phyloP scores from a whole-genome alignment of 2,329 filamentous ascomycete species.

The Alternaria viburni region DNA sequence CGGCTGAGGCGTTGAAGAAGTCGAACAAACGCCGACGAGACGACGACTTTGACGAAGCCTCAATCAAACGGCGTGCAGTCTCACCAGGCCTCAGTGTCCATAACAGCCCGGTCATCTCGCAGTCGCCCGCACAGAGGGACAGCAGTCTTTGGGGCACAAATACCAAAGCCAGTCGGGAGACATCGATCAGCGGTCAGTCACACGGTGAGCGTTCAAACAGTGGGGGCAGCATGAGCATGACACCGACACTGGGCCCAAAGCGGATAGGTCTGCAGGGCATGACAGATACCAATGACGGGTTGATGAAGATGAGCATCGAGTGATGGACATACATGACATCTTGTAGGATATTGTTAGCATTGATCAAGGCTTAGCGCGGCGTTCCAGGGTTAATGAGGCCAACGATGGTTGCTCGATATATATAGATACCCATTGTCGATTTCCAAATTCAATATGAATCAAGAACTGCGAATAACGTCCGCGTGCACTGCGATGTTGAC shows the following conservation, averaged over 20 bases:
- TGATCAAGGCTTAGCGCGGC: slow-evolving; percentile 31
- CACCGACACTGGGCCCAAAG: slow-evolving; percentile 54
- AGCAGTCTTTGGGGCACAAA: slow-evolving; percentile 74
- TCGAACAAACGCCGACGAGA: slow-evolving; percentile 78
- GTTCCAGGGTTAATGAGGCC: slow-evolving; percentile 17
- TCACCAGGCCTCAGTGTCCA: slow-evolving; percentile 90
- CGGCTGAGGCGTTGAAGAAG: slow-evolving; percentile 51
- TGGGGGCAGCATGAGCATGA: slow-evolving; percentile 55
- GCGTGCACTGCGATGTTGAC: neutral
- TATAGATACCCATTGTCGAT: slow-evolving; percentile 20
- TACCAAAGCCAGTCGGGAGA: slow-evolving; percentile 65
- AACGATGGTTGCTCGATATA: slow-evolving; percentile 1
- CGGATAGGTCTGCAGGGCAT: slow-evolving; percentile 76
- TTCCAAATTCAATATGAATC: neutral
- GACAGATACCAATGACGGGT: slow-evolving; percentile 91
- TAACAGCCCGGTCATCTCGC: slow-evolving; percentile 81
- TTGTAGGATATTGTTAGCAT: neutral
- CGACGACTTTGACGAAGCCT: slow-evolving; percentile 85
- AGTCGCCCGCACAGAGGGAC: slow-evolving; percentile 80
- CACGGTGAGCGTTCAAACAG: slow-evolving; percentile 56
- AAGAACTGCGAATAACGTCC: neutral
- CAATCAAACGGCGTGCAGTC: slow-evolving; percentile 90
- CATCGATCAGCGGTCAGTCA: slow-evolving; percentile 60
- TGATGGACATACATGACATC: slow-evolving; percentile 45
- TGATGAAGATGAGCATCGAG: slow-evolving; percentile 98